Evolutionary conservation across 768 basidiomycete genomes (phyloP), one percentile per base, ranked within the genome.

Genomic region (Melanogaster broomeanus): DNA sequence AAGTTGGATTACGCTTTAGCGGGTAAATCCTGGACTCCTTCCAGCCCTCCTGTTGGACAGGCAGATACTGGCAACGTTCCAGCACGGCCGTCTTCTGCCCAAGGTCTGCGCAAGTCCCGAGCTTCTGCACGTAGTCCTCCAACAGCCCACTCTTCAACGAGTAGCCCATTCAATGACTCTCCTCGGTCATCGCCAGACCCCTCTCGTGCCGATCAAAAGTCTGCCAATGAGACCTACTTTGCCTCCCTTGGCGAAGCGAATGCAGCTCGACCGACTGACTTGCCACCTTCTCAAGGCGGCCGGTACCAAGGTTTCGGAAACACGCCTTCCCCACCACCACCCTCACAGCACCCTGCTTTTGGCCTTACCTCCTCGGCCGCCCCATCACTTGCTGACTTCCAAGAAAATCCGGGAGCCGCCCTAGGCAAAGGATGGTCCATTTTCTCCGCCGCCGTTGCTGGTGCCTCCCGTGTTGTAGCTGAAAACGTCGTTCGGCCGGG

Each of bases 361-460:
- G 75, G 79, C 6, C 74, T 90, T 37, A 92, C 92, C 4, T 94
- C 92, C 25, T 82, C 85, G 10, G 81, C 87, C 30, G 85, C 87
- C 11, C 96, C 96, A 0, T 79, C 85, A 0, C 65, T 98, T 3
- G 69, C 74, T 37, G 95, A 99, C 18, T 71, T 98, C 27, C 91
- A 96, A 66, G 83, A 88, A 40, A 92, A 93, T 63, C 96, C 96
- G 0, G 69, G 87, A 33, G 84, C 82, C 9, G 95, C 96, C 0
- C 70, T 98, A 13, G 83, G 83, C 61, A 98, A 98, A 74, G 93
- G 95, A 40, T 98, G 97, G 97, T 92, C 93, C 22, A 71, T 98
- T n/a, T 87, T 99, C 64, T 88, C 92, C 25, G 80, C 89, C 0
- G 93, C 85, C 30, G 86, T 98, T 13, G 81, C 72, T 1, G 89